A percentile compares a stretch with the other conserved stretches of the same genome.
Conservation (phyloP, 352 stramenopile species). For the Phytophthora ramorum region DNA sequence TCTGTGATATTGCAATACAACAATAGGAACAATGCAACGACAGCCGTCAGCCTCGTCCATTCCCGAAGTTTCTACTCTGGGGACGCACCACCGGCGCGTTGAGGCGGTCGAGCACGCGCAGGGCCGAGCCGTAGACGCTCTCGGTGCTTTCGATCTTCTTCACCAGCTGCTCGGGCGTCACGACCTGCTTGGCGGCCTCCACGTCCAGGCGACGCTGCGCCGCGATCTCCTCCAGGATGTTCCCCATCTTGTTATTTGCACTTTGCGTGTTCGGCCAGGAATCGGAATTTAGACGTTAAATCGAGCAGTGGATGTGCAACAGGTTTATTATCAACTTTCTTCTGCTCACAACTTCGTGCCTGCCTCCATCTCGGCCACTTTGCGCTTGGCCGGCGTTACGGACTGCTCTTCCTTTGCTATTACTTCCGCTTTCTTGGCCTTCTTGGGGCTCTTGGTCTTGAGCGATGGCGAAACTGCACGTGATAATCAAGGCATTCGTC, state of each 20-base stretch:
- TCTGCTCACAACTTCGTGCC: slow-evolving; percentile 28
- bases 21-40: slow-evolving; percentile 12
- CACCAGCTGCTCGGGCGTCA: slow-evolving; percentile 59
- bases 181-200: slow-evolving; percentile 54
- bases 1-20: slow-evolving; percentile 36
- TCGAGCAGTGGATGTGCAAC: slow-evolving; percentile 5
- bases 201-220: slow-evolving; percentile 76
- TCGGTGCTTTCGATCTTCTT: slow-evolving; percentile 87
- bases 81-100: slow-evolving; percentile 75
- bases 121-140: slow-evolving; percentile 71
- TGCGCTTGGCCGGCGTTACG: slow-evolving; percentile 57
- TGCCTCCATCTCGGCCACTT: slow-evolving; percentile 55
- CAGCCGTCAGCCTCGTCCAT: neutral
- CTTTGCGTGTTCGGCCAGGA: neutral
- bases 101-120: slow-evolving; percentile 89
- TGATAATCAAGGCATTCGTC: slow-evolving; percentile 6
- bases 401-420: slow-evolving; percentile 25
- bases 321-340: neutral
- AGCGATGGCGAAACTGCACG: slow-evolving; percentile 36
- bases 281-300: neutral
- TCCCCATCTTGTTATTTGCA: slow-evolving; percentile 41
- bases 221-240: slow-evolving; percentile 85
- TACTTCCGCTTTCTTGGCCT: slow-evolving; percentile 27
- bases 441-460: slow-evolving; percentile 35
- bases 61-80: neutral